Evolutionary conservation across 768 basidiomycete genomes (phyloP), one percentile per base, ranked within the genome.

Genomic region (Crassisporium funariophilum): DNA sequence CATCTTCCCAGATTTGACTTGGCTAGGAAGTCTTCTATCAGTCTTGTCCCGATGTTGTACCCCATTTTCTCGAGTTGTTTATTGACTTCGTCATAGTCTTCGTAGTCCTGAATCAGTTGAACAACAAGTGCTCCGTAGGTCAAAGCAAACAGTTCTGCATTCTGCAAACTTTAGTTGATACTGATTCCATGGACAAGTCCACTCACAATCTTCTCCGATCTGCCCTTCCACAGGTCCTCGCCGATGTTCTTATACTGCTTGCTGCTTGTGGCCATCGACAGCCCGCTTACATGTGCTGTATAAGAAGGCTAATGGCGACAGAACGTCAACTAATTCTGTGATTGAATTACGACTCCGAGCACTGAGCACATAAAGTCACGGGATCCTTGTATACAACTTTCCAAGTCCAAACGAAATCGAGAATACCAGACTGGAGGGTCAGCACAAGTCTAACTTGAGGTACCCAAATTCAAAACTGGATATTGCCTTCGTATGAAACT

Each of bases 31-130:
- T 99, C 97, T 63, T 99, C 97, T 47, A 99, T 97, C 44, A 99
- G 71, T 29, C 97, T 78, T 17, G 86, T 95, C 20, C 97, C 97
- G 49, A 99, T 98, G 63, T 95, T 97, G 69, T 97, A 98, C 3
- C 97, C 97, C 95, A 98, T 98, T 73, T 94, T 95, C 59, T 99
- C 95, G 2, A 99, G 84, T 65, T 99, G 95, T 66, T 91, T 95
- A 68, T 92, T 92, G 52, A 92, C 90, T 64, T 95, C 92, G 11
- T 78, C 79, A 63, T 97, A 98, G 73, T 99, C 95, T 61, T 99
- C 97, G 61, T 98, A 98, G 68, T 99, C 97, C 63, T 98, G 97
- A 52, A 98, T 94, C 51, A 99, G 81, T 71, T 99, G 97, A 24
- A 98, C 93, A 38, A 99, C 97, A 41, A 98, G 82, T 17, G 95